Evolutionary conservation across 192 early-diverging fungal species (phyloP), one percentile per base, ranked within the genome.

Genomic region (Linnemannia schmuckeri): DNA sequence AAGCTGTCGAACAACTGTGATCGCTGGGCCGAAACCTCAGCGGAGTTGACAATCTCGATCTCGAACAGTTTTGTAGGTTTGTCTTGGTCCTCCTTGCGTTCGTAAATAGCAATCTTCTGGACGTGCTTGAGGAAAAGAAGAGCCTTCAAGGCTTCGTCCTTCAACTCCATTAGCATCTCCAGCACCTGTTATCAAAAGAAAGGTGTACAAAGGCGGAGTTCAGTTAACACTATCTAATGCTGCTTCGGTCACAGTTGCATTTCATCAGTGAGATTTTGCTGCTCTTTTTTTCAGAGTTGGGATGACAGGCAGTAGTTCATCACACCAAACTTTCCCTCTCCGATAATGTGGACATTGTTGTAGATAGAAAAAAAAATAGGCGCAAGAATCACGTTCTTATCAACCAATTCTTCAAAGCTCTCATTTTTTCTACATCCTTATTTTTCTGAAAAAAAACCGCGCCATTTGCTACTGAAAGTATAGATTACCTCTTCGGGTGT

Each of bases 71-170:
- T 42, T n/a, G 47, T 37, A 4, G 52, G 79, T 10, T 69, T 42
- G 1, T 27, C 24, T 4, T 57, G 30, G 1, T 33, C 35, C 46
- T 80, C 71, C 18, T 80, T 44, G 18, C 83, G 35, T 69, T 88
- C 78, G 24, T 70, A 83, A 37, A 88, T 78, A 4, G 6, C 6
- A 41, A 88, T 79, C 30, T 24, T 42, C 37, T 88, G 79, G 24
- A 88, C 61, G 18, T 74, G 82, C 57, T 73, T 88, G 7, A 88
- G 27, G 35, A 88, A 88, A 0, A 88, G 47, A 20, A 88, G 33
- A 35, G 77, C 80, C n/a, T 87, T 71, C 10, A 75, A 41, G 0
- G 77, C 83, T 27, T 88, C 83, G 6, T 69, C 35, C n/a, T 81
- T 63, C 70, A 88, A 75, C n/a, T 33, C 35, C 6, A 73, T 35